A percentile compares a stretch with the other conserved stretches of the same genome.
Conservation (phyloP, 2,329 filamentous ascomycete genomes). For the Elsinoe perseae region DNA sequence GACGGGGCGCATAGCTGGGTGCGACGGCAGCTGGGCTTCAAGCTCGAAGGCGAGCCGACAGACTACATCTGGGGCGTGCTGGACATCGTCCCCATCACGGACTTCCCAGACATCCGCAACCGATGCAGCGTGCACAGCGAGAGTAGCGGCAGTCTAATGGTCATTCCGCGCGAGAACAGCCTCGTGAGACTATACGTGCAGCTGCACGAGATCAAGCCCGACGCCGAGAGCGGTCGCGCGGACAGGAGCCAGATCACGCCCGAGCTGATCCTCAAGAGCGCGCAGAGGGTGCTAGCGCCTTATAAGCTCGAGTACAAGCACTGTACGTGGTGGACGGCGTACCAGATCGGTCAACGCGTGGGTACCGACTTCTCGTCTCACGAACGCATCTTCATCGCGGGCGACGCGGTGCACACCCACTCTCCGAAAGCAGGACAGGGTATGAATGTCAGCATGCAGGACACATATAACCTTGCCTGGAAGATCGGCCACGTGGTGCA, state of each 20-base stretch:
- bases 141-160: conserved; percentile 68
- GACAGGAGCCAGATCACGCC: conserved; percentile 57
- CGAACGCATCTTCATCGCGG: conserved; percentile 60
- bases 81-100: conserved; percentile 25
- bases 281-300: conserved; percentile 57
- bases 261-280: conserved; percentile 54
- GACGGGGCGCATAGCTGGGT: conserved; percentile 22
- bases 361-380: conserved; percentile 49
- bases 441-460: conserved; percentile 67
- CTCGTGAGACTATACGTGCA: conserved; percentile 31
- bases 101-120: conserved; percentile 49
- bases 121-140: conserved; percentile 47
- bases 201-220: conserved; percentile 35
- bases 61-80: conserved; percentile 28
- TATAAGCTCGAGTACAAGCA: conserved; percentile 59
- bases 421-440: conserved; percentile 60
- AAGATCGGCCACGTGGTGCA: conserved; percentile 47
- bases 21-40: conserved; percentile 22
- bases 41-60: conserved; percentile 25
- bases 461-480: conserved; percentile 53
- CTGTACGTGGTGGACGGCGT: conserved; percentile 61
- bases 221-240: conserved; percentile 37
- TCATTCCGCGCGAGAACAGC: conserved; percentile 52
- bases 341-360: conserved; percentile 46
- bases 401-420: conserved; percentile 52